Conservation (phyloP, 345 rosid genomes). For the Sisymbrium altissimum region DNA sequence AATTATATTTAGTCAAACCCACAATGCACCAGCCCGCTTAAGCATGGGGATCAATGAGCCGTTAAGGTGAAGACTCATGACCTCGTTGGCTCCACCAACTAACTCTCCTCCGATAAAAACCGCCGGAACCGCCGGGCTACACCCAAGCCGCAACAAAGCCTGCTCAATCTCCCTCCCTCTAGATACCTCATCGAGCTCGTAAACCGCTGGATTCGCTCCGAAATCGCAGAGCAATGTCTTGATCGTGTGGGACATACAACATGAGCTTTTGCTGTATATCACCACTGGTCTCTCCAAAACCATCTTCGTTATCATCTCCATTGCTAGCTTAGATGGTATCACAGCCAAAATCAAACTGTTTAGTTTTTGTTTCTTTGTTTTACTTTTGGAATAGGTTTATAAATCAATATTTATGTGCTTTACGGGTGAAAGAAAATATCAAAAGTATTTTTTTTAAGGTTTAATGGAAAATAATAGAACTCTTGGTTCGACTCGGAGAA, state of each 20-base stretch:
- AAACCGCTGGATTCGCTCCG: slow-evolving; percentile 66
- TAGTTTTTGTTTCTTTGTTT: neutral
- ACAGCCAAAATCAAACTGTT: neutral
- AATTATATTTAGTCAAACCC: slow-evolving; percentile 49
- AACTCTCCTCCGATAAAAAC: slow-evolving; percentile 83
- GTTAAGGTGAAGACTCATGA: slow-evolving; percentile 85
- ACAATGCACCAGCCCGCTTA: slow-evolving; percentile 70
- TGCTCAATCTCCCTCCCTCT: slow-evolving; percentile 76
- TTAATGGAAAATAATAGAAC: neutral
- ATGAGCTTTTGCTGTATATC: slow-evolving; percentile 76
- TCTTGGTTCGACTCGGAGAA: neutral
- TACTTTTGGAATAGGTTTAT: neutral
- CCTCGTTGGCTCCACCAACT: slow-evolving; percentile 80
- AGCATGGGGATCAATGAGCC: slow-evolving; percentile 78
- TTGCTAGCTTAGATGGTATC: neutral
- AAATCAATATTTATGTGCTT: neutral
- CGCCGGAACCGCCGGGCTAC: slow-evolving; percentile 61
- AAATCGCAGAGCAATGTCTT: slow-evolving; percentile 62
- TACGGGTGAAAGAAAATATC: neutral
- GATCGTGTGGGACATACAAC: slow-evolving; percentile 84
- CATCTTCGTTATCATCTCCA: slow-evolving; percentile 65
- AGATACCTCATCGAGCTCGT: slow-evolving; percentile 69
- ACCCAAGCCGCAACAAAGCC: slow-evolving; percentile 63
- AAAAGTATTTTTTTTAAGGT: neutral
- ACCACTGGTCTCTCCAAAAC: slow-evolving; percentile 80